phyloP scores from a whole-genome alignment of 305 asterid genomes.

The Stenogyne calaminthoides region DNA sequence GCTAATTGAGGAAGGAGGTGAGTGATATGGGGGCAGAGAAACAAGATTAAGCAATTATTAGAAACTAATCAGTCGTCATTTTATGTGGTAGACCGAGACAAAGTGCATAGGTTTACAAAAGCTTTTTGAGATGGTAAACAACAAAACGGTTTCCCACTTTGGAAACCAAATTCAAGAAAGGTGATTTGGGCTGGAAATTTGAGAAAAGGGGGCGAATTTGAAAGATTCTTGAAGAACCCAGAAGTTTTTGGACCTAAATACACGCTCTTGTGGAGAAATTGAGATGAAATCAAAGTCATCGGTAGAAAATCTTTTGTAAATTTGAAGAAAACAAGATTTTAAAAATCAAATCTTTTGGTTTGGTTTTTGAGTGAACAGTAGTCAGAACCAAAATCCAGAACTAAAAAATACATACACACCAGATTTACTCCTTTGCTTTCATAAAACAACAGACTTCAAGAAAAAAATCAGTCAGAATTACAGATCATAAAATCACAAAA shows the following conservation, averaged over 20 bases:
- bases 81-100: conserved; percentile 66
- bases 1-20: conserved; percentile 39
- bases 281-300: conserved; percentile 33
- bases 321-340: conserved; percentile 30
- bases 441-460: background rate
- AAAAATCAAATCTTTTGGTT: conserved; percentile 41
- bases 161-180: conserved; percentile 43
- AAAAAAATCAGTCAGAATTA: conserved; percentile 29
- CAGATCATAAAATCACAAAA: conserved; percentile 53
- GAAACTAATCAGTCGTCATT: conserved; percentile 65
- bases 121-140: conserved; percentile 47
- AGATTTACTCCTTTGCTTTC: conserved; percentile 49
- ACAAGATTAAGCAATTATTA: conserved; percentile 39
- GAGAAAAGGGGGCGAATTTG: conserved; percentile 27
- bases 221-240: conserved; percentile 33
- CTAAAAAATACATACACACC: conserved; percentile 29
- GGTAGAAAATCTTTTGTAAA: conserved; percentile 23
- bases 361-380: conserved; percentile 48
- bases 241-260: conserved; percentile 6
- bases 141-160: conserved; percentile 38
- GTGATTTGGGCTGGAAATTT: conserved; percentile 24
- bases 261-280: background rate
- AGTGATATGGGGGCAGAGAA: conserved; percentile 35
- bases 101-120: conserved; percentile 40
- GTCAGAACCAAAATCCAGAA: conserved; percentile 29